Base-by-base conservation (phyloP, 306 rosid species). In the Dryas drummondii region DNA sequence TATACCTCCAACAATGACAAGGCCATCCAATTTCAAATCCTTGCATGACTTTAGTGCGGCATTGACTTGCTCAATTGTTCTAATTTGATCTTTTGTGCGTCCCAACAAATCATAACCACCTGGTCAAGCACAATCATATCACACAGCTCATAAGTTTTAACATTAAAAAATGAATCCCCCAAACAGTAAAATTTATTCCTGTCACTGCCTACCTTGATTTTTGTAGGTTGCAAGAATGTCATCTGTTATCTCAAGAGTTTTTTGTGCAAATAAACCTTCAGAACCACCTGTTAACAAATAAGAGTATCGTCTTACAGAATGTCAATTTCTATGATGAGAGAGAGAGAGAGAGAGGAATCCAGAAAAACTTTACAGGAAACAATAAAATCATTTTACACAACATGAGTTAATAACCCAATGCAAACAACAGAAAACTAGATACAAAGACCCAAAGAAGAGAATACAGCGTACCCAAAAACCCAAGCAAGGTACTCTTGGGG, bases 61-160 rank as follows among this genome's bases (percentile, higher is more conserved):
- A 66, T 94, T 92, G 76, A 94, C 97, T 85, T 94, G 99, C 72
- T 92, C 97, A 2, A 85, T 92, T 46, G 99, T 94, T 86, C 92
- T 87, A 80, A 94, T 90, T 82, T 94, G 99, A 87, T 94, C 99
- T 62, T 92, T 89, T 4, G 99, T 94, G 69, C 99, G 79, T 22
- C 99, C 99, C 86, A 94, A 87, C 89, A 94, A 82, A 86, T 94
- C 99, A 87, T 92, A 94, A 81, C 99, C 99, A 81, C 99, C 98
- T 94, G 76, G 61, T 5, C 71, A 57, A 80, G 67, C 79, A 82
- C 49, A 75, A 5, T 32, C 76, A 80, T 61, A 52, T 76, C 48
- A 75, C 69, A 49, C 0, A 4, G 62, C 67, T 70, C 64, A 59
- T 48, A 57, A 70, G 46, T 46, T 65, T 56, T 27, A 62, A 14